A percentile compares a stretch with the other conserved stretches of the same genome.
These are phyloP conservation scores for Plasmodium coatneyi DNA, from an alignment of 169 alveolate species.

Conservation along the genomic window DNA sequence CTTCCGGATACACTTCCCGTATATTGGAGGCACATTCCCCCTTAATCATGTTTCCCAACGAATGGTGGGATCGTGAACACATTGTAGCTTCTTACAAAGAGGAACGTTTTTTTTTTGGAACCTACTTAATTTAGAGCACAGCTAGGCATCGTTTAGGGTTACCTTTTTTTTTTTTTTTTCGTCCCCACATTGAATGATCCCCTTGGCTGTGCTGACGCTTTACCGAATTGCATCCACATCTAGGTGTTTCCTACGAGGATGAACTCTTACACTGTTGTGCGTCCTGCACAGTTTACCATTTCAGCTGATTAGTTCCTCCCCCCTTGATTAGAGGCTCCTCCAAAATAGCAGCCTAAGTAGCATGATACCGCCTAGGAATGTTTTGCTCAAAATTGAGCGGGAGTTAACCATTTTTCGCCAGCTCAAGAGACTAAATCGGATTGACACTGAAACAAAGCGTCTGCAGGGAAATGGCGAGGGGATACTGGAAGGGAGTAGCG, in stretches of 20 bases:
- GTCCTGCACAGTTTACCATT: neutral
- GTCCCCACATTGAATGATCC: neutral
- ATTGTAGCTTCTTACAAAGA: neutral
- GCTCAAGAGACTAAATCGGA: neutral
- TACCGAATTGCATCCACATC: neutral
- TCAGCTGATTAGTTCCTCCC: neutral
- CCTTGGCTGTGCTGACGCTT: neutral
- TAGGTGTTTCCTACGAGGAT: neutral
- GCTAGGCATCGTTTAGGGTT: neutral
- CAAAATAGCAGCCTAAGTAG: neutral
- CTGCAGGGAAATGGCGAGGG: conserved; percentile 2
- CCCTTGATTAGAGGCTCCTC: neutral
- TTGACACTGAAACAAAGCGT: conserved; percentile 5
- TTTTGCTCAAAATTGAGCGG: neutral
- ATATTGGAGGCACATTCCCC: neutral
- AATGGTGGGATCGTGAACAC: neutral
- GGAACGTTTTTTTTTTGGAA: neutral
- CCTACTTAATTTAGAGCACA: neutral
- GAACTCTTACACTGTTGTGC: neutral
- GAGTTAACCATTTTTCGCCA: conserved; percentile 7
- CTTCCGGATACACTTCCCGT: neutral
- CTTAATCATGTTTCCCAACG: neutral
- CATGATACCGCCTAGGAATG: conserved; percentile 17
- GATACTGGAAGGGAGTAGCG: neutral
- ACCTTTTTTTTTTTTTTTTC: neutral